These are phyloP conservation scores for Paspalum notatum DNA, from an alignment of 176 grass and related monocot species.

Conservation along the genomic window DNA sequence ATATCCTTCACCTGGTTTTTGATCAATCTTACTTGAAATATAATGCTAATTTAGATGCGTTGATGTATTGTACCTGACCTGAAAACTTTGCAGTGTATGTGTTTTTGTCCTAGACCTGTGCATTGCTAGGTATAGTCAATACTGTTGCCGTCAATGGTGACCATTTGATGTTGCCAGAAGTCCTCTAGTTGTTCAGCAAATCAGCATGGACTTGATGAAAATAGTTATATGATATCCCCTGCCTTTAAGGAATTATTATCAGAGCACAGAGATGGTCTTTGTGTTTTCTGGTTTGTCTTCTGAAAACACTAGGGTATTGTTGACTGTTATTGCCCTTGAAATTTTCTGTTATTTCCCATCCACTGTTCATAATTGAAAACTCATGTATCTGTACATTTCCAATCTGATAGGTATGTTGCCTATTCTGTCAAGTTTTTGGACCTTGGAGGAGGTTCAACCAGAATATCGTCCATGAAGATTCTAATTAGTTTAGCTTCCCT, in stretches of 20 bases:
- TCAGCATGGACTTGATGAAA: no score
- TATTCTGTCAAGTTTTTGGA: background rate
- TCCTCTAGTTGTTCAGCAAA: no score
- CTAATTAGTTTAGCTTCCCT: constrained; percentile 31
- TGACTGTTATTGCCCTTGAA: background rate
- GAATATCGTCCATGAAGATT: background rate
- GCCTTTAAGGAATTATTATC: background rate
- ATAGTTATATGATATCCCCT: no score
- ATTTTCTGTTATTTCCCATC: background rate
- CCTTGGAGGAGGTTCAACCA: background rate
- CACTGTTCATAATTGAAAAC: background rate
- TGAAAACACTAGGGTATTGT: background rate
- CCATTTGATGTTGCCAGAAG: no score
- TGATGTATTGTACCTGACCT: no score
- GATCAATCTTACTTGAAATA: background rate
- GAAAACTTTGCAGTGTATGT: no score
- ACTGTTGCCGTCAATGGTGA: no score
- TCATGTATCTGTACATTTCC: background rate
- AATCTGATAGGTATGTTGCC: background rate
- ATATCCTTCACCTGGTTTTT: background rate
- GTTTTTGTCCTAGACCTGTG: no score
- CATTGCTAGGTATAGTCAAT: no score
- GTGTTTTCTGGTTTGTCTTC: background rate
- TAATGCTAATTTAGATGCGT: no score
- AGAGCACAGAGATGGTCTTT: background rate